Evolutionary conservation across 2,329 filamentous ascomycete species (phyloP).

Genomic region (Leptographium lundbergii): DNA sequence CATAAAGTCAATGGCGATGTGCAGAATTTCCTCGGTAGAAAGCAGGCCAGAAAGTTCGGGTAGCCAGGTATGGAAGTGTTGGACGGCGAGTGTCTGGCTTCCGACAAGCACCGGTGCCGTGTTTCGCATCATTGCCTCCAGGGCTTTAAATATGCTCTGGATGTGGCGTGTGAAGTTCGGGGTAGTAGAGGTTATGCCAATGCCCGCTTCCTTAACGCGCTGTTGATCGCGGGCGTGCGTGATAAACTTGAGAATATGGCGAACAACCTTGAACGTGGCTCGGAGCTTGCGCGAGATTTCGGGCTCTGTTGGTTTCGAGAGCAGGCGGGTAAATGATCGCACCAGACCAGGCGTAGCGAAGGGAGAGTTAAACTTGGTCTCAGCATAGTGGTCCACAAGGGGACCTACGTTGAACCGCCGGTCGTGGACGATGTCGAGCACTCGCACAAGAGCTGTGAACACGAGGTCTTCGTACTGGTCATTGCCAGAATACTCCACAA

Average conservation of each 20-base stretch:
- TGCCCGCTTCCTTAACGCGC: slow-evolving; percentile 73
- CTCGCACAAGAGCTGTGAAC: slow-evolving; percentile 79
- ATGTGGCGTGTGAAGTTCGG: slow-evolving; percentile 70
- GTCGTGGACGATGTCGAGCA: slow-evolving; percentile 88
- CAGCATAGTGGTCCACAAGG: slow-evolving; percentile 82
- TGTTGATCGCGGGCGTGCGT: slow-evolving; percentile 79
- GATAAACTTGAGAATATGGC: slow-evolving; percentile 89
- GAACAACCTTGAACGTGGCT: slow-evolving; percentile 87
- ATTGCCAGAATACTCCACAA: slow-evolving; percentile 82
- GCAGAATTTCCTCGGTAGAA: slow-evolving; percentile 70
- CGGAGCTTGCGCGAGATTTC: slow-evolving; percentile 74
- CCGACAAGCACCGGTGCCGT: slow-evolving; percentile 75
- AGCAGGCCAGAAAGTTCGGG: slow-evolving; percentile 73
- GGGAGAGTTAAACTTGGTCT: slow-evolving; percentile 81
- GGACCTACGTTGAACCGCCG: slow-evolving; percentile 84
- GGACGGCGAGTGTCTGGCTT: slow-evolving; percentile 87
- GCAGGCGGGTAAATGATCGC: slow-evolving; percentile 69
- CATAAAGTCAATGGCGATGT: slow-evolving; percentile 87
- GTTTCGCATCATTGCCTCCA: slow-evolving; percentile 84
- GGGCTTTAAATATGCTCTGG: slow-evolving; percentile 74
- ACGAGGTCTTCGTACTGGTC: slow-evolving; percentile 88
- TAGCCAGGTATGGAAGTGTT: slow-evolving; percentile 96
- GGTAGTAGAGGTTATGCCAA: slow-evolving; percentile 67
- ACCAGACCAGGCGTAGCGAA: slow-evolving; percentile 83
- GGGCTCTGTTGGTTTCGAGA: slow-evolving; percentile 71